phyloP scores from a whole-genome alignment of 2,329 filamentous ascomycete species.

The Salinomyces thailandicus region DNA sequence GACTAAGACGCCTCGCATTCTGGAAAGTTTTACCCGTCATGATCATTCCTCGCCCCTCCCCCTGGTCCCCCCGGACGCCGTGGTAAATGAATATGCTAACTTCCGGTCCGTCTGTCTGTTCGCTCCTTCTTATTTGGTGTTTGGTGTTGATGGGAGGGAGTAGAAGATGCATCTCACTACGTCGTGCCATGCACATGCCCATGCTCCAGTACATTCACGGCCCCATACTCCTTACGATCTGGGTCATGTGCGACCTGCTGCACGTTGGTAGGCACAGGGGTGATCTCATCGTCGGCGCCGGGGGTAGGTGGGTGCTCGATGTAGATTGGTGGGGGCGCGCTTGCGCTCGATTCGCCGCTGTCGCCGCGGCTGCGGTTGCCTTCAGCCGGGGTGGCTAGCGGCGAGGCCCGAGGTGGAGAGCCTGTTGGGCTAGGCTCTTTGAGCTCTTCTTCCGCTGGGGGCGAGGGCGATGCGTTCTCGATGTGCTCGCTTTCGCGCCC shows the following conservation, averaged over 20 bases:
- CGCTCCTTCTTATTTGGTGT: no score
- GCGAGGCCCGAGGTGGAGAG: no score
- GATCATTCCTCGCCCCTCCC: no score
- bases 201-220: slow-evolving; percentile 11
- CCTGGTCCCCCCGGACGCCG: no score
- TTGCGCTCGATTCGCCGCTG: slow-evolving; percentile 19
- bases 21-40: no score
- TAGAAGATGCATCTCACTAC: no score
- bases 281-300: slow-evolving; percentile 13
- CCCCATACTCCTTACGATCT: slow-evolving; percentile 16
- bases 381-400: slow-evolving; percentile 5
- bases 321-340: slow-evolving; percentile 17
- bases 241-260: slow-evolving; percentile 5
- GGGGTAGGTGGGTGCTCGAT: slow-evolving; percentile 10
- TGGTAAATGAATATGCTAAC: no score
- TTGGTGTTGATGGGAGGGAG: no score
- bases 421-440: slow-evolving; percentile 14
- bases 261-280: slow-evolving; percentile 9
- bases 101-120: no score
- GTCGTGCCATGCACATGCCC: slow-evolving; percentile 9
- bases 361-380: slow-evolving; percentile 18
- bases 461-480: slow-evolving; percentile 24
- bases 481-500: slow-evolving; percentile 29
- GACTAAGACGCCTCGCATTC: no score
- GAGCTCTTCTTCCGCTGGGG: slow-evolving; percentile 11